Evolutionary conservation across 2,329 filamentous ascomycete genomes (phyloP).

Genomic region (Elsinoe necatrix): DNA sequence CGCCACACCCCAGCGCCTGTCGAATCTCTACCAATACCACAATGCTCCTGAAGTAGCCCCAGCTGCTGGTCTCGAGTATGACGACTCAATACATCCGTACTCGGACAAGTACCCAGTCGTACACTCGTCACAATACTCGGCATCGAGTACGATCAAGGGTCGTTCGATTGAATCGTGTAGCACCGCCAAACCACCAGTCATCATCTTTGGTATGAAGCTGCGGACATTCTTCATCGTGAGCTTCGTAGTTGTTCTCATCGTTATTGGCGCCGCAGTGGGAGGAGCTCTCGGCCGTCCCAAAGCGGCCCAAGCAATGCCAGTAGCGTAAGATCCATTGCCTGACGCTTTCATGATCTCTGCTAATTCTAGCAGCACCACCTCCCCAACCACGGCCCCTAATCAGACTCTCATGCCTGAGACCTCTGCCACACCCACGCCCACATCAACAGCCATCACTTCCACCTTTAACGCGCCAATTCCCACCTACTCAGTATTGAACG

Average conservation of each 20-base stretch:
- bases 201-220: constrained; percentile 34
- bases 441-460: constrained; percentile 21
- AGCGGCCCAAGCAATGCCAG: constrained; percentile 6
- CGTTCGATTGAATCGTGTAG: constrained; percentile 18
- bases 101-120: constrained; percentile 33
- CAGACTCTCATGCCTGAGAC: constrained; percentile 11
- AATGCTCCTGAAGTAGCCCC: constrained; percentile 33
- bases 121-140: constrained; percentile 17
- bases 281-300: constrained; percentile 27
- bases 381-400: constrained; percentile 12
- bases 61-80: constrained; percentile 32
- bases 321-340: neutral
- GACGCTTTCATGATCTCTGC: constrained; percentile 18
- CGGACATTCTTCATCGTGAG: constrained; percentile 30
- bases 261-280: constrained; percentile 32
- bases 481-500: constrained; percentile 27
- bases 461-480: constrained; percentile 26
- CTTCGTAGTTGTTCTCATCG: constrained; percentile 25
- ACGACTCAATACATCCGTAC: constrained; percentile 29
- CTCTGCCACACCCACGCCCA: constrained; percentile 18
- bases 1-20: constrained; percentile 21
- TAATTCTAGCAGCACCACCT: constrained; percentile 17
- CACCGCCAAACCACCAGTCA: constrained; percentile 28
- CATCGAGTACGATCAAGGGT: constrained; percentile 20
- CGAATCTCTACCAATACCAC: constrained; percentile 33